Evolutionary conservation across 1,139 yeast species (phyloP).

Genomic region (Pichia sp.): DNA sequence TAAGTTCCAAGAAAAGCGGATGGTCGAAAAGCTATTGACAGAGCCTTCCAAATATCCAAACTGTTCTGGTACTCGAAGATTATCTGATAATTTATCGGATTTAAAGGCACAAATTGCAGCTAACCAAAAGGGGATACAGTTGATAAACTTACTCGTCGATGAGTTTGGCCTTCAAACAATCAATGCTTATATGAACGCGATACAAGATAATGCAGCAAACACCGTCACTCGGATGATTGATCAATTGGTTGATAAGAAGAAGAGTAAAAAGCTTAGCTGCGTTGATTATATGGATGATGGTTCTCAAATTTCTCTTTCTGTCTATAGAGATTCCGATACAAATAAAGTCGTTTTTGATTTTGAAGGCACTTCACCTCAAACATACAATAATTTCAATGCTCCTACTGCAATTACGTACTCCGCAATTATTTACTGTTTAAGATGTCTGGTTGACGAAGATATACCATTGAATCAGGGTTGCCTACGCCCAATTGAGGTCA

Average conservation of each 20-base stretch:
- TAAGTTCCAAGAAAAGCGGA: conserved; percentile 48
- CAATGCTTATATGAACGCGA: conserved; percentile 55
- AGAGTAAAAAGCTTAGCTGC: conserved; percentile 39
- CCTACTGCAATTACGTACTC: conserved; percentile 42
- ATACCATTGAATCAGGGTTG: conserved; percentile 47
- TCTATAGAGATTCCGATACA: conserved; percentile 37
- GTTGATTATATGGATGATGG: conserved; percentile 62
- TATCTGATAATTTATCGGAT: conserved; percentile 58
- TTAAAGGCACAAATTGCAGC: conserved; percentile 67
- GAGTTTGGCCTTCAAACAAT: conserved; percentile 51
- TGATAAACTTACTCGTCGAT: conserved; percentile 44
- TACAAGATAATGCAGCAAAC: conserved; percentile 55
- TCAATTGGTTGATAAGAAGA: conserved; percentile 31
- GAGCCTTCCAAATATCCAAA: conserved; percentile 53
- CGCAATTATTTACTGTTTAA: conserved; percentile 41
- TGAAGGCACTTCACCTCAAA: conserved; percentile 44
- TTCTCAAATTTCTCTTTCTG: conserved; percentile 43
- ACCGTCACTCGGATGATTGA: conserved; percentile 42
- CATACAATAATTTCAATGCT: conserved; percentile 41
- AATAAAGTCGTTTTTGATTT: conserved; percentile 51
- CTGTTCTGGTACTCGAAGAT: conserved; percentile 56
- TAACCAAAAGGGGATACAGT: conserved; percentile 55
- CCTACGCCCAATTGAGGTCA: conserved; percentile 38
- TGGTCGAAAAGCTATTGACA: conserved; percentile 40
- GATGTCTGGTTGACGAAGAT: conserved; percentile 42